phyloP scores from a whole-genome alignment of 352 stramenopile species.

The Albugo laibachii region DNA sequence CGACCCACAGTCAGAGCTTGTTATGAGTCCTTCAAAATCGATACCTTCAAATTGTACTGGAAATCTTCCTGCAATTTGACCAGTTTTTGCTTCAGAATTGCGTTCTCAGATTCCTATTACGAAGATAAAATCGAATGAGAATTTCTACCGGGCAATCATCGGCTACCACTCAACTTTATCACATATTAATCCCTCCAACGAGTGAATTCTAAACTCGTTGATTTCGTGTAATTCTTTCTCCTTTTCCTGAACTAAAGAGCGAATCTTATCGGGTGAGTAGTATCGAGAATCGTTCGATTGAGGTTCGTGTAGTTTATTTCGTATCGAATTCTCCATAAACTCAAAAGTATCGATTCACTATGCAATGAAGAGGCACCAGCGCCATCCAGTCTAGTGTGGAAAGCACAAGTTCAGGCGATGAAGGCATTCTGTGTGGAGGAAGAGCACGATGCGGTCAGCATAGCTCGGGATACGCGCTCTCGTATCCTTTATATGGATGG shows the following conservation, averaged over 20 bases:
- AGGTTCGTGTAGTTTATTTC: no score
- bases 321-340: no score
- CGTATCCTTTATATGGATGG: no score
- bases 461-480: no score
- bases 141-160: not conserved
- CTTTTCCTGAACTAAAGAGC: constrained; percentile 77
- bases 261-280: constrained; percentile 21
- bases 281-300: no score
- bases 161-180: constrained; percentile 25
- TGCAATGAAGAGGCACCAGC: no score
- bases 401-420: no score
- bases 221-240: constrained; percentile 86
- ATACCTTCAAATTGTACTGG: constrained; percentile 81
- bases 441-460: no score
- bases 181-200: constrained; percentile 47
- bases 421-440: no score
- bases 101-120: constrained; percentile 19
- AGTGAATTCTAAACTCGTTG: constrained; percentile 79
- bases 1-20: not conserved
- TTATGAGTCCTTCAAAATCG: not conserved
- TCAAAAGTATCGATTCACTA: no score
- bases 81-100: constrained; percentile 49
- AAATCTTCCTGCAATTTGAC: constrained; percentile 83
- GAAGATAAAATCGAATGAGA: not conserved
- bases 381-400: no score